phyloP scores from a whole-genome alignment of 2,329 filamentous ascomycete species.

The Stagonosporopsis tanaceti region DNA sequence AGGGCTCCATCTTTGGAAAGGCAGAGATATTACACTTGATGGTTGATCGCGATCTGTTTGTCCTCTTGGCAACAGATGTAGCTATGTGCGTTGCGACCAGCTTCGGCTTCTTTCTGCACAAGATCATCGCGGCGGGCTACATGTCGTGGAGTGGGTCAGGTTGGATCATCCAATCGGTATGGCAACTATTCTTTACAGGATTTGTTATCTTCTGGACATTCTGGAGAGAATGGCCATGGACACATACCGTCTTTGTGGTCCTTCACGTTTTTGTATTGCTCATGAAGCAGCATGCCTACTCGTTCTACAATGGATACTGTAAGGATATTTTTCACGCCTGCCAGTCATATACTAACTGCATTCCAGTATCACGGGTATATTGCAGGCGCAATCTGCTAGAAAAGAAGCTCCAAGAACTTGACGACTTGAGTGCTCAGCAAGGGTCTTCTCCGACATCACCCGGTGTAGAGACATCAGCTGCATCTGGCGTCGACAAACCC shows the following conservation, averaged over 20 bases:
- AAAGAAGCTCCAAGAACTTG: conserved; percentile 64
- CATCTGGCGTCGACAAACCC: conserved; percentile 27
- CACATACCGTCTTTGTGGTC: conserved; percentile 79
- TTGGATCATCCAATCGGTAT: conserved; percentile 78
- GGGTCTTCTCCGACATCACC: conserved; percentile 43
- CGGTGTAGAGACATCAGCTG: conserved; percentile 7
- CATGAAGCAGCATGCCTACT: conserved; percentile 85
- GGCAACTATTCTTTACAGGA: conserved; percentile 72
- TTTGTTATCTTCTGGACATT: conserved; percentile 71
- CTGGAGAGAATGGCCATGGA: conserved; percentile 81
- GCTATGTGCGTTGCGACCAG: conserved; percentile 72
- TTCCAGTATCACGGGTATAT: conserved; percentile 64
- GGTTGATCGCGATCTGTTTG: conserved; percentile 63
- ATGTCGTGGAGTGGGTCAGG: conserved; percentile 73
- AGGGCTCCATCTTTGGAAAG: conserved; percentile 72
- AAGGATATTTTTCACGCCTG: conserved; percentile 19
- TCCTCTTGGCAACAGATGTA: conserved; percentile 69
- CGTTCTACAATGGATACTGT: conserved; percentile 78
- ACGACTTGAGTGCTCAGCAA: conserved; percentile 59
- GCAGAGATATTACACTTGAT: conserved; percentile 77
- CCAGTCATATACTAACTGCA: conserved; percentile 8
- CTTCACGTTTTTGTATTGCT: conserved; percentile 77
- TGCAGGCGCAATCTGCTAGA: conserved; percentile 56
- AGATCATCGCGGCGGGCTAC: conserved; percentile 64
- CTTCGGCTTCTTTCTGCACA: conserved; percentile 72